Base-by-base conservation (phyloP, 179 eudicot genomes). In the Beta lomatogona region DNA sequence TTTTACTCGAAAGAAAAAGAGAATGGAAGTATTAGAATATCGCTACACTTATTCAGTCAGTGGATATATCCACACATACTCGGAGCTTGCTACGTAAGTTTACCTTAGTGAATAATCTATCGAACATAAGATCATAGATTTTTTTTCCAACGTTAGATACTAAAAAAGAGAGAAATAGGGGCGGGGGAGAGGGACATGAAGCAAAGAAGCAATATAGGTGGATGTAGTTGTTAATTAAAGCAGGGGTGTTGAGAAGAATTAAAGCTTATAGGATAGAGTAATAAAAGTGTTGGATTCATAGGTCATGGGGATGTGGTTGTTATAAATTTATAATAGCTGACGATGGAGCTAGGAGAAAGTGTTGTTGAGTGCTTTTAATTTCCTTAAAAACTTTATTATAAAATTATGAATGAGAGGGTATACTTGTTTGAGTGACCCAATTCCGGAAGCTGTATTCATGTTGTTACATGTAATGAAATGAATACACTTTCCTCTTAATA, bases 251-350 rank as follows among this genome's bases (percentile, higher is more conserved):
- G 86, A 77, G 75, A 74, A 57, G 71, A 59, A 79, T 79, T 67
- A 57, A 83, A 67, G 79, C 28, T 73, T 74, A 15, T 82, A 82
- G 85, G 85, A 82, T 71, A 46, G 45, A 68, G 74, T 80, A 70
- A 76, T 80, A 53, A 84, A 84, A 61, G 68, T 80, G 77, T 80
- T 58, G 52, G 53, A 80, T 80, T 80, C 86, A 80, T 84, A 84
- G 83, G 86, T 84, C 83, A 84, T 84, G 86, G 83, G 86, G 71
- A 80, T 80, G 83, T 80, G 80, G 83, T 80, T 71, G 86, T 66
- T 84, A 48, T 79, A 15, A 50, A 73, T 41, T 15, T 19, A 68
- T 71, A 48, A 76, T 81, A 53, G 83, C 79, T 81, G 83, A 81
- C 79, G 74, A 76, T 21, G 44, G 76, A 6, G 3, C 5, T 12